Conservation (phyloP, 768 basidiomycete genomes). For the Russula brevipes region DNA sequence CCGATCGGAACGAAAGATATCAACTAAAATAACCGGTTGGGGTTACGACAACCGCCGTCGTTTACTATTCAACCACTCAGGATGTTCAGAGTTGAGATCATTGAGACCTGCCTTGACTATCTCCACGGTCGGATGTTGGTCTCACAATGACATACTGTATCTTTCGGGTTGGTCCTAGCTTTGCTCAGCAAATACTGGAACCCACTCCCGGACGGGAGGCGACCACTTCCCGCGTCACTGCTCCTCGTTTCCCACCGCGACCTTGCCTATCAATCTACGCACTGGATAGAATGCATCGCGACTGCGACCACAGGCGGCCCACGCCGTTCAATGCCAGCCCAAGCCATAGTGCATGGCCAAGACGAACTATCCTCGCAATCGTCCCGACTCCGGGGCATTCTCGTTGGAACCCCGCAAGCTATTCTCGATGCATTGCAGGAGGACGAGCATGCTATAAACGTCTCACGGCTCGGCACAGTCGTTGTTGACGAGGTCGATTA, state of each 20-base stretch:
- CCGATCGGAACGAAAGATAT: too few species aligned
- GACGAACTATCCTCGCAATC: slow-evolving; percentile 33
- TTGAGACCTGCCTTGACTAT: too few species aligned
- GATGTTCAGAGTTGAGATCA: too few species aligned
- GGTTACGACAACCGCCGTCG: too few species aligned
- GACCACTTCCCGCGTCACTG: slow-evolving; percentile 11
- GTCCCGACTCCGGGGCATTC: slow-evolving; percentile 39
- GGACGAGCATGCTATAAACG: slow-evolving; percentile 41
- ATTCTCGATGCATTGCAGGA: slow-evolving; percentile 49
- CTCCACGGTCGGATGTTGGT: neutral
- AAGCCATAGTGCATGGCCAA: slow-evolving; percentile 58
- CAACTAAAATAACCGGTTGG: too few species aligned
- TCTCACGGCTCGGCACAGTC: slow-evolving; percentile 48
- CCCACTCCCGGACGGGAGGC: slow-evolving; percentile 4
- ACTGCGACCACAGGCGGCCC: neutral
- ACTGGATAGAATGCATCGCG: slow-evolving; percentile 16
- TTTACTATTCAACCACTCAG: too few species aligned
- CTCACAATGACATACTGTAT: slow-evolving; percentile 39
- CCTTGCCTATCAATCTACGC: slow-evolving; percentile 16
- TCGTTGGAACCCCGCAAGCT: slow-evolving; percentile 70
- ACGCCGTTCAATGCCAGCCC: slow-evolving; percentile 40
- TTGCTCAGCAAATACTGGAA: slow-evolving; percentile 53
- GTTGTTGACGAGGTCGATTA: slow-evolving; percentile 77
- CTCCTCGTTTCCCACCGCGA: slow-evolving; percentile 22
- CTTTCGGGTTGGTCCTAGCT: slow-evolving; percentile 67